These are phyloP conservation scores for Plasmodium knowlesi DNA, from an alignment of 169 alveolate species.

Conservation along the genomic window DNA sequence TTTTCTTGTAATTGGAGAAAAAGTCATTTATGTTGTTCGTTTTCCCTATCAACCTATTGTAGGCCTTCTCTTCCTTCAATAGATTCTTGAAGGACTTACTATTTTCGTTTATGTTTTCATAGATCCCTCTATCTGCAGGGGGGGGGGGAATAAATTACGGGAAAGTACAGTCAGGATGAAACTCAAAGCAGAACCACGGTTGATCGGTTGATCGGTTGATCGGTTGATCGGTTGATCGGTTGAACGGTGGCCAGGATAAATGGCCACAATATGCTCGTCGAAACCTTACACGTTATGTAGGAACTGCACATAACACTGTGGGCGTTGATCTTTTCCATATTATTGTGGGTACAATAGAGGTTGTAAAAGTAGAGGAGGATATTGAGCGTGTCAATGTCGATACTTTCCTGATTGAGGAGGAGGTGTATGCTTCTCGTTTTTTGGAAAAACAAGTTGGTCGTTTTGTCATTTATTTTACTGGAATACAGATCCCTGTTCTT, in stretches of 20 bases:
- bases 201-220: no score
- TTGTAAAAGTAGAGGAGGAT: constrained; percentile 29
- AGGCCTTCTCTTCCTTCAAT: constrained; percentile 39
- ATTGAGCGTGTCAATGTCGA: constrained; percentile 31
- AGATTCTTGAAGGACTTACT: constrained; percentile 44
- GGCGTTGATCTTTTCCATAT: constrained; percentile 32
- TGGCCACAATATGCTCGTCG: no score
- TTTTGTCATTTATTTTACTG: constrained; percentile 40
- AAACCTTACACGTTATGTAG: constrained; percentile 41
- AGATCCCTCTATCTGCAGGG: constrained; percentile 58
- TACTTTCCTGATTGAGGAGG: constrained; percentile 12
- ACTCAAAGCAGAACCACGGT: no score
- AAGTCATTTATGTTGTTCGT: constrained; percentile 41
- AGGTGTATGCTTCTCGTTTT: constrained; percentile 9
- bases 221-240: no score
- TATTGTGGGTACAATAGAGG: constrained; percentile 36
- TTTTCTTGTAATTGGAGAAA: constrained; percentile 37
- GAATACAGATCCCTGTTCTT: constrained; percentile 23
- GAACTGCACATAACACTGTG: constrained; percentile 34
- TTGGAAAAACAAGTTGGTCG: constrained; percentile 18
- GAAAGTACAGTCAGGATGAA: not conserved
- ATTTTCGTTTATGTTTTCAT: constrained; percentile 44
- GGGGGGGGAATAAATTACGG: not conserved
- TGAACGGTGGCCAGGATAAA: no score
- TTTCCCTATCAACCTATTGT: constrained; percentile 19